Evolutionary conservation across 2,329 filamentous ascomycete genomes (phyloP), one percentile per base, ranked within the genome.

Genomic region (Trichophaea hybrida): DNA sequence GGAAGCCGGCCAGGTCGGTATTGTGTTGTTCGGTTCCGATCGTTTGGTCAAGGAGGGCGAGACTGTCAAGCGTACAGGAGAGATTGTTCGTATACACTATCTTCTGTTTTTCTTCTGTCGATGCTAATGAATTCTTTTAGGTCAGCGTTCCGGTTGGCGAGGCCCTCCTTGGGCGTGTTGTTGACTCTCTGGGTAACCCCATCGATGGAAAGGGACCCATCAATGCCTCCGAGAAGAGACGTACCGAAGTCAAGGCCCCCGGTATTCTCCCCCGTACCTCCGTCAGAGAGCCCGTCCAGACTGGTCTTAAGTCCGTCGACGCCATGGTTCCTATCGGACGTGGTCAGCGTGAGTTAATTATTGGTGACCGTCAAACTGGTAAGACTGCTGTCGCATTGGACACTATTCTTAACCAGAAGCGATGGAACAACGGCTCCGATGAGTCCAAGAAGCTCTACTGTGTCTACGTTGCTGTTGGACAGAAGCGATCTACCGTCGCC

Each of bases 311-410:
- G 83, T 95, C 88, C 71, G 82, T 98, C 79, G 93, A 98, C 75
- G 90, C 93, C 78, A 97, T 98, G 93, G 93, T 98, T 71, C 93
- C 93, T 72, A 96, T 98, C 72, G 93, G 93, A 75, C 93, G 93
- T 91, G 93, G 93, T 74, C 93, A 98, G 83, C 93, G 93, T 91
- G 93, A 98, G 81, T 80, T 98, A 83, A 97, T 98, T 77, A 98
- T 98, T 77, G 93, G 93, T 81, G 93, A 98, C 75, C 93, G 93
- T 89, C 93, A 98, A 80, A 98, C 93, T 71, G 93, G 93, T 77
- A 98, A 98, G 86, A 98, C 93, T 74, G 93, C 93, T 72, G 91
- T 98, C 74, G 91, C 86, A 72, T 88, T 98, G 65, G 93, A 98
- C 75, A 84, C 91, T 75, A 97, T 98, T 70, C 85, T 98, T 66